Conservation (phyloP, 2,329 filamentous ascomycete genomes). For the Aspergillus unguis region DNA sequence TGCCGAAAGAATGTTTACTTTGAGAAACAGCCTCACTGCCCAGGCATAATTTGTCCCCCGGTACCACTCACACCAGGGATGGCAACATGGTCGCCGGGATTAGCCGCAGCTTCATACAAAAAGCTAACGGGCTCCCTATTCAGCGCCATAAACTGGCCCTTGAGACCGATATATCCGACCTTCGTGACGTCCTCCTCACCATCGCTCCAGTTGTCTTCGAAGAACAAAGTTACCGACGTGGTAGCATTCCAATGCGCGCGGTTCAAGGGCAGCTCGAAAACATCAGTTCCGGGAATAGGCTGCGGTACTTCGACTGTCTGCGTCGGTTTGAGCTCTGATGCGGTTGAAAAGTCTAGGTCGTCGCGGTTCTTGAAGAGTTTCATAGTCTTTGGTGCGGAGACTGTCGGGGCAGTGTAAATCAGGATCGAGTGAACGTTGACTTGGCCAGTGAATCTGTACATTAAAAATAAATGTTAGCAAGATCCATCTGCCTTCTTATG, state of each 20-base stretch:
- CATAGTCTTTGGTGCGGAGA: slow-evolving; percentile 73
- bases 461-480: not conserved
- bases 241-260: slow-evolving; percentile 85
- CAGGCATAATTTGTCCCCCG: slow-evolving; percentile 40
- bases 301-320: slow-evolving; percentile 76
- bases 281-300: slow-evolving; percentile 56
- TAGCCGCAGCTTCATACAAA: slow-evolving; percentile 89
- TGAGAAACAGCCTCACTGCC: slow-evolving; percentile 32
- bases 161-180: slow-evolving; percentile 83
- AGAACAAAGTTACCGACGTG: slow-evolving; percentile 78
- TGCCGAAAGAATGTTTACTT: not conserved
- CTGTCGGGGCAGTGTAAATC: slow-evolving; percentile 70
- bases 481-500: not conserved
- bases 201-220: slow-evolving; percentile 83
- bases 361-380: slow-evolving; percentile 85
- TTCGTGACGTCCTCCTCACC: slow-evolving; percentile 77
- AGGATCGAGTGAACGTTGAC: slow-evolving; percentile 89
- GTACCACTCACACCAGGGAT: slow-evolving; percentile 43
- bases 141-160: slow-evolving; percentile 87
- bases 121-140: slow-evolving; percentile 81
- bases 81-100: slow-evolving; percentile 74
- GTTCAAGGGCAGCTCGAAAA: slow-evolving; percentile 85
- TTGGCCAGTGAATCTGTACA: slow-evolving; percentile 78
- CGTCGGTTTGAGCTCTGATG: slow-evolving; percentile 65
- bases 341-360: slow-evolving; percentile 78